Base-by-base conservation (phyloP, 345 rosid species). In the Geranium brycei region DNA sequence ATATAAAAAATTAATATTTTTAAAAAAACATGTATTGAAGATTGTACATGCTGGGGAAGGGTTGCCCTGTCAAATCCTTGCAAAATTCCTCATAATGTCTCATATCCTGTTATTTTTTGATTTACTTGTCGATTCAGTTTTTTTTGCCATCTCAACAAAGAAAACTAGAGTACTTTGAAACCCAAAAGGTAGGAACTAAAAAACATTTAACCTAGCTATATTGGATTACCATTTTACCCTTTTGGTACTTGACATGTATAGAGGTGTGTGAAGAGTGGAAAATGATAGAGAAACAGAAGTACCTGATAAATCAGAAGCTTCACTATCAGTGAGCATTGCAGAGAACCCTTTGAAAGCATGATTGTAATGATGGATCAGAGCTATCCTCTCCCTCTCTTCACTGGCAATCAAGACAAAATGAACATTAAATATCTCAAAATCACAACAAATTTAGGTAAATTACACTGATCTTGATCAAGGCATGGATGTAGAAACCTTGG, bases 261-360 rank as follows among this genome's bases (percentile, higher is more conserved):
- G 13, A 11, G 10, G 15, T 10, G 3, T 47, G 53, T 35, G 5
- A 35, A 35, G 0, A 4, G 41, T 47, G 53, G 53, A 47, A 35
- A 35, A 35, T 4, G 41, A 7, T 7, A 2, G 15, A 47, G 13
- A 6, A 10, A 41, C 51, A 47, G 53, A 47, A 11, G 18, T 64
- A 87, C 96, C 77, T 64, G 91, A 76, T 64, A 87, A 65, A 7
- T 35, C 51, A 61, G 89, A 83, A 55, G 95, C 95, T 80, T 89
- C 91, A 47, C 67, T 70, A 31, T 77, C 69, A 0, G 88, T 89
- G 14, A 87, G 96, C 85, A 83, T 71, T 67, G 87, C 91, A 32
- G 95, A 87, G 83, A 89, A 89, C 7, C 96, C 95, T 60, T 68
- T 82, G 40, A 89, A 85, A 57, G 89, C 85, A 76, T 85, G 87